Percentiles rank a stretch among this genome's conserved stretches.
phyloP scores from a whole-genome alignment of 176 grass and related monocot species.

The Melocanna baccifera region DNA sequence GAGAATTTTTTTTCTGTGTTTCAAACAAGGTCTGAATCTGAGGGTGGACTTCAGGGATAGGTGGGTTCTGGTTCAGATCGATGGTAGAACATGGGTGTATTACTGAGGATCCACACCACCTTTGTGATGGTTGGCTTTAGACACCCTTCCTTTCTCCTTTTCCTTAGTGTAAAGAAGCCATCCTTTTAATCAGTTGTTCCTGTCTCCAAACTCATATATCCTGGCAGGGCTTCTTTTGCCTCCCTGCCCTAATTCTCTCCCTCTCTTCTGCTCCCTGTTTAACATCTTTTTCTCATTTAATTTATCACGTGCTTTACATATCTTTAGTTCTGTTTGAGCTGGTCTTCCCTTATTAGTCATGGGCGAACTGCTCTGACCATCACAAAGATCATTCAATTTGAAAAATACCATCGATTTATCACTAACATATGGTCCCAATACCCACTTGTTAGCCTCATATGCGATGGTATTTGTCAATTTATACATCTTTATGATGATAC shows the following conservation, averaged over 20 bases:
- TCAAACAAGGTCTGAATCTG: background rate
- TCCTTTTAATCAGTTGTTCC: constrained; percentile 7
- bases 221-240: background rate
- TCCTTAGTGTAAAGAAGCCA: constrained; percentile 2
- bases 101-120: background rate
- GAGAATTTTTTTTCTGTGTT: too few species aligned
- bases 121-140: background rate
- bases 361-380: too few species aligned
- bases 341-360: background rate
- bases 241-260: constrained; percentile 5
- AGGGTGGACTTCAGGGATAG: background rate
- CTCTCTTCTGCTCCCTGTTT: constrained; percentile 34
- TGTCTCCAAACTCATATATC: constrained; percentile 27
- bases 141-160: background rate
- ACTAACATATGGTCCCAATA: too few species aligned
- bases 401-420: too few species aligned
- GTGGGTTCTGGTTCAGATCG: background rate
- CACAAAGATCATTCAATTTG: too few species aligned
- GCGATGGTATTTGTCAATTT: too few species aligned
- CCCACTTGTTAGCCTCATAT: too few species aligned
- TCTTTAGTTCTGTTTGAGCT: constrained; percentile 7
- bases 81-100: background rate
- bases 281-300: constrained; percentile 20
- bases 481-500: too few species aligned
- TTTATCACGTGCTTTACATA: background rate